These are phyloP conservation scores for Jatropha podagrica DNA, from an alignment of 441 rosid genomes.

Conservation along the genomic window DNA sequence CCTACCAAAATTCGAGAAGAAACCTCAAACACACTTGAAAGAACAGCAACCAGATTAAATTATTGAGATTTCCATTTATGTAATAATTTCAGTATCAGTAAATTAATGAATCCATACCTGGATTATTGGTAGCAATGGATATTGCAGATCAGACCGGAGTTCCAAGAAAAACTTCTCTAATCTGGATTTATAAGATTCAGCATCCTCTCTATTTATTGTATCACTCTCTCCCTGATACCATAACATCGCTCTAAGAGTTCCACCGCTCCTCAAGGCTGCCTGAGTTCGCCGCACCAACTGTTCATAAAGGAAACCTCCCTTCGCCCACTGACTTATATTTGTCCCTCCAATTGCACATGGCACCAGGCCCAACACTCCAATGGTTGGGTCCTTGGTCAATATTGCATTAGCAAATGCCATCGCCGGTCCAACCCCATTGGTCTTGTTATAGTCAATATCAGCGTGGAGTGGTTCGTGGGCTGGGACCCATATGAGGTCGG, in stretches of 20 bases:
- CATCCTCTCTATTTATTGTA: conserved; percentile 45
- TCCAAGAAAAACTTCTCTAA: conserved; percentile 51
- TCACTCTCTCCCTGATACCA: conserved; percentile 96
- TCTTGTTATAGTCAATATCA: conserved; percentile 64
- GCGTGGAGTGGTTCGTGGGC: conserved; percentile 80
- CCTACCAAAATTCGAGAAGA: too few relatives aligned
- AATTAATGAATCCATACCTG: conserved; percentile 40
- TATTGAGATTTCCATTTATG: too few relatives aligned
- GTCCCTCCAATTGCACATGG: conserved; percentile 91
- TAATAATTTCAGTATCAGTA: too few relatives aligned
- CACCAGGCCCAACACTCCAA: conserved; percentile 64
- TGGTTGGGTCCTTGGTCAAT: conserved; percentile 35
- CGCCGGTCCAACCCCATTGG: conserved; percentile 80
- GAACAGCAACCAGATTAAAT: too few relatives aligned
- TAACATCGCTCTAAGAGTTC: conserved; percentile 50
- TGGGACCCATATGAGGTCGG: conserved; percentile 53
- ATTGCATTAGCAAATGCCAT: conserved; percentile 79
- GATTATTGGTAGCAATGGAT: conserved; percentile 62
- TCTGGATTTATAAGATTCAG: conserved; percentile 47
- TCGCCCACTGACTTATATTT: conserved; percentile 61
- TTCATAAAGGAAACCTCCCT: conserved; percentile 56
- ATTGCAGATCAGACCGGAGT: conserved; percentile 55
- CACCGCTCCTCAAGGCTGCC: conserved; percentile 44
- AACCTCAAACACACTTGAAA: too few relatives aligned
- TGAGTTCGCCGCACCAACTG: conserved; percentile 50